Percentiles rank a stretch among this genome's conserved stretches.
phyloP scores from a whole-genome alignment of 345 rosid species.

The Hibiscus tridactylites region DNA sequence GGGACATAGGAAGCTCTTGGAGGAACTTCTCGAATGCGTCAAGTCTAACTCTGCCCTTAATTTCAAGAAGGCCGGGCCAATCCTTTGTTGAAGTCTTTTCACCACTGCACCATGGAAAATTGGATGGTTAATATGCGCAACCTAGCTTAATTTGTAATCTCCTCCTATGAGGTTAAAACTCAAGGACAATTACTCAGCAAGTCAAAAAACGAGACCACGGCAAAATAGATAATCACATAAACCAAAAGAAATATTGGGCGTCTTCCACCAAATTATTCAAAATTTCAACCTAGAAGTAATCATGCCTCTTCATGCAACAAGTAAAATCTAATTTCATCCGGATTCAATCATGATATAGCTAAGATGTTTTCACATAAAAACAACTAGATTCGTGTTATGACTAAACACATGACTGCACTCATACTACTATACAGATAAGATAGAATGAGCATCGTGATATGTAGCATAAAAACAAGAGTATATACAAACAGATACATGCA shows the following conservation, averaged over 20 bases:
- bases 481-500: background rate
- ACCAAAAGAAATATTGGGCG: background rate
- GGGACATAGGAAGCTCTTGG: conserved; percentile 85
- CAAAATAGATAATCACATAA: background rate
- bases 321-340: no score
- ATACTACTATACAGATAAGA: background rate
- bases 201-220: background rate
- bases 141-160: background rate
- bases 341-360: no score
- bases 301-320: no score
- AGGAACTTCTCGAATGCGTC: conserved; percentile 94
- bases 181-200: background rate
- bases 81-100: conserved; percentile 56
- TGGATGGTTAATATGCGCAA: conserved; percentile 1
- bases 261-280: background rate
- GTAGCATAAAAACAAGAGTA: background rate
- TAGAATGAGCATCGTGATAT: background rate
- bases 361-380: background rate
- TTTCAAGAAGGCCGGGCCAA: conserved; percentile 67
- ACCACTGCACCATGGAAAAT: conserved; percentile 47
- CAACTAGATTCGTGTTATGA: no score
- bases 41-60: conserved; percentile 88
- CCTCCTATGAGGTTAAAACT: background rate
- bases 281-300: background rate
- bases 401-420: no score